A percentile compares a stretch with the other conserved stretches of the same genome.
These are phyloP conservation scores for Xylariaceae sp. DNA, from an alignment of 2,329 filamentous ascomycete genomes.

Conservation along the genomic window DNA sequence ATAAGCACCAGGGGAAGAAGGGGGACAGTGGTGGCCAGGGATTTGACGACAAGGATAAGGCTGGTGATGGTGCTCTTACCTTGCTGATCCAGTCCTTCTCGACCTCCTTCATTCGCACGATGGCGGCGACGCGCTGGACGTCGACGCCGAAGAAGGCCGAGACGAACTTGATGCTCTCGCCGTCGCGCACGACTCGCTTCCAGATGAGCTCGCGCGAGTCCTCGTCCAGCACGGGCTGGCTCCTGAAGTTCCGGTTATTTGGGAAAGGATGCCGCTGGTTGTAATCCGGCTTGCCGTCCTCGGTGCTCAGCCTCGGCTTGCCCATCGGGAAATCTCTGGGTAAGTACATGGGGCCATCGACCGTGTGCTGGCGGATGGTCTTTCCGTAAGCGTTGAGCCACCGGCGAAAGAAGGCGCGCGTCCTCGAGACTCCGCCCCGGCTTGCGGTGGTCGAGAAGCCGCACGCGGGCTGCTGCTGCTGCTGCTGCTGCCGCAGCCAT, in stretches of 20 bases:
- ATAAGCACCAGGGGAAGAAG: slow-evolving; percentile 44
- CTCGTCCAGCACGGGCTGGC: slow-evolving; percentile 67
- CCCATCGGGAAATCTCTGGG: not conserved
- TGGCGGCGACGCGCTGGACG: slow-evolving; percentile 75
- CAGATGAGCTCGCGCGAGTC: slow-evolving; percentile 67
- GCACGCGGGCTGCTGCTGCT: too few species aligned
- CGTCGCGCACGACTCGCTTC: slow-evolving; percentile 54
- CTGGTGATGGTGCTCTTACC: too few species aligned
- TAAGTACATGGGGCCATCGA: slow-evolving; percentile 13
- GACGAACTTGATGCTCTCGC: slow-evolving; percentile 65
- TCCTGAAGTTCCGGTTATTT: slow-evolving; percentile 61
- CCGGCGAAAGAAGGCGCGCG: slow-evolving; percentile 14
- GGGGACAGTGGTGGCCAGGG: not conserved
- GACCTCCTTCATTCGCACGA: slow-evolving; percentile 77
- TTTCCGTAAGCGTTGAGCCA: slow-evolving; percentile 14
- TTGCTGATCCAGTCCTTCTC: slow-evolving; percentile 70
- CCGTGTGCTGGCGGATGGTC: slow-evolving; percentile 4
- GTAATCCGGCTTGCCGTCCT: too few species aligned
- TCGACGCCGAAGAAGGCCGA: slow-evolving; percentile 73
- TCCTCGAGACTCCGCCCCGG: slow-evolving; percentile 14
- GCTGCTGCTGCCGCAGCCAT: too few species aligned
- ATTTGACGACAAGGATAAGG: too few species aligned
- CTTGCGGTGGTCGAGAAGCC: slow-evolving; percentile 22
- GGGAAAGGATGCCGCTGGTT: slow-evolving; percentile 58
- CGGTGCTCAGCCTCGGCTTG: not conserved